Evolutionary conservation across 345 rosid genomes (phyloP), one percentile per base, ranked within the genome.

Genomic region (Camelina sativa): DNA sequence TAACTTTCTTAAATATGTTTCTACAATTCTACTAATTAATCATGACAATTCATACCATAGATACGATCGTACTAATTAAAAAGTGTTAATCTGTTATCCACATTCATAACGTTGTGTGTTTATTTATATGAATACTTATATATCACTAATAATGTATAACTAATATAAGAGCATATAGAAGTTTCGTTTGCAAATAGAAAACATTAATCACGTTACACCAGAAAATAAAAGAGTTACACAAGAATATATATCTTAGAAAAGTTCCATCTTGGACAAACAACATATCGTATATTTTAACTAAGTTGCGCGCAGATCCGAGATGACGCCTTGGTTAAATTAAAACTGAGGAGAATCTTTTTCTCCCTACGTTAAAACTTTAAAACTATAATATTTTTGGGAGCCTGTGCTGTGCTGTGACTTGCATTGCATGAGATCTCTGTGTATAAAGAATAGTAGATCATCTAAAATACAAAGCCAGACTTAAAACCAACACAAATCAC

Each of bases 281-380:
- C 13, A 23, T 22, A 64, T 20, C 44, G 0, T 28, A 22, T 61
- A 25, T 12, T 50, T 51, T 38, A 63, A 72, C 43, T 40, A 51
- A 40, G 16, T 13, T 17, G 63, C 23, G 63, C 23, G 25, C 62
- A 56, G 70, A 72, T 63, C 70, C 76, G 69, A 63, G 54, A 72
- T 72, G 47, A 52, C 46, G 70, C 46, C 70, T 72, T 46, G 57
- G 47, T 41, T 55, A 64, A 52, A 41, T 1, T 44, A 41, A 55
- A 73, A 63, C 40, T n/a, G 55, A 43, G 30, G 37, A 62, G 46
- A 73, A 63, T 63, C 56, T 63, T 54, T 23, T 52, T 72, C 34
- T 67, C 34, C 48, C 13, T 67, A 13, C 5, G 60, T 52, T 20
- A 66, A 17, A 11, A 66, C 16, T 7, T 17, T 15, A 41, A 41